These are phyloP conservation scores for Coprinellus micaceus DNA, from an alignment of 768 basidiomycete species.

Conservation along the genomic window DNA sequence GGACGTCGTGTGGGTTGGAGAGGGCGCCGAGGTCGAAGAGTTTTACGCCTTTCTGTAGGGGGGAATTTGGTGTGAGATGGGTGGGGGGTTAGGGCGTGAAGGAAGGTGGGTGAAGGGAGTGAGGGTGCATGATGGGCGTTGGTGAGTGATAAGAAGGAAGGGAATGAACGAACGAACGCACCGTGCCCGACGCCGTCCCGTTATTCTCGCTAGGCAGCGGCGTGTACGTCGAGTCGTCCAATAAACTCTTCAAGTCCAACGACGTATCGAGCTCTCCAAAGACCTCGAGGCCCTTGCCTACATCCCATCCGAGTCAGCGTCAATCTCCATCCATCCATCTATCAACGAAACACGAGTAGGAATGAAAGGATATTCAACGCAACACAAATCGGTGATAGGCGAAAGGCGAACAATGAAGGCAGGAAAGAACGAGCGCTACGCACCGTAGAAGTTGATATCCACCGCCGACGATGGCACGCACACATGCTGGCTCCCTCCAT, in stretches of 20 bases:
- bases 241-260: neutral
- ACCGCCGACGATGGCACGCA: neutral
- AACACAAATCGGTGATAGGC: neutral
- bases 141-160: too few relatives aligned
- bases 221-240: conserved; percentile 2
- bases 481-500: conserved; percentile 2
- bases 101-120: neutral
- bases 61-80: neutral
- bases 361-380: neutral
- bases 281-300: conserved; percentile 6
- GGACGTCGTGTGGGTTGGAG: neutral
- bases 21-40: conserved; percentile 4
- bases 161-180: neutral
- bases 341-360: too few relatives aligned
- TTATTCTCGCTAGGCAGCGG: neutral
- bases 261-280: conserved; percentile 3
- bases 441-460: neutral
- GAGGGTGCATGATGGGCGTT: neutral
- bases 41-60: conserved; percentile 5
- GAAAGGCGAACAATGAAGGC: neutral
- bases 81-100: neutral
- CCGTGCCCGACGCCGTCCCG: neutral
- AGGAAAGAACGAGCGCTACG: neutral
- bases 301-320: neutral
- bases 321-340: too few relatives aligned